Conservation (phyloP, 1,284 basidiomycete genomes). For the Malassezia slooffiae region DNA sequence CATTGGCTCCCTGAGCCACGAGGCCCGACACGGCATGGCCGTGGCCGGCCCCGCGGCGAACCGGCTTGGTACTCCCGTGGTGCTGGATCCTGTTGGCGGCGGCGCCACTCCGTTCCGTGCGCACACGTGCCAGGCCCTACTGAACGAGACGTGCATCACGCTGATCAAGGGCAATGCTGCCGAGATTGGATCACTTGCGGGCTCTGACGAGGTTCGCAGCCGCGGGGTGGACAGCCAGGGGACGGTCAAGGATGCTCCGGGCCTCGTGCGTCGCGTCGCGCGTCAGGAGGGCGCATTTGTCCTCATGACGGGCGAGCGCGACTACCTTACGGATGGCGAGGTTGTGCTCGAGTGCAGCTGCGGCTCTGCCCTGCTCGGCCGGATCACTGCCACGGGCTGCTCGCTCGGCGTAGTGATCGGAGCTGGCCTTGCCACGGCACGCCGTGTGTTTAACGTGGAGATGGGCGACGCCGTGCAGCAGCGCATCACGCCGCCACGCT, state of each 20-base stretch:
- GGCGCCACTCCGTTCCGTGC: constrained; percentile 70
- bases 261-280: constrained; percentile 63
- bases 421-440: constrained; percentile 60
- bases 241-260: constrained; percentile 64
- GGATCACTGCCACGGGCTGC: constrained; percentile 83
- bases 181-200: constrained; percentile 69
- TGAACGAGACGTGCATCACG: constrained; percentile 74
- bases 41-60: constrained; percentile 55
- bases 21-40: constrained; percentile 62
- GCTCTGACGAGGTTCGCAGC: constrained; percentile 59
- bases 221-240: constrained; percentile 75
- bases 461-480: neutral
- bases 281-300: constrained; percentile 68
- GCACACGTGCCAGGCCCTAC: constrained; percentile 56
- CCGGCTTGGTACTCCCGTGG: constrained; percentile 53
- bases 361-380: constrained; percentile 63
- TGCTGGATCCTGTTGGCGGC: constrained; percentile 88
- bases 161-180: constrained; percentile 93
- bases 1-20: constrained; percentile 68
- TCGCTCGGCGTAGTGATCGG: constrained; percentile 68
- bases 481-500: constrained; percentile 7
- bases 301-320: constrained; percentile 67
- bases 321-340: constrained; percentile 76
- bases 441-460: constrained; percentile 31
- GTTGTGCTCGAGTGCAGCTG: constrained; percentile 62